A percentile compares a stretch with the other conserved stretches of the same genome.
phyloP scores from a whole-genome alignment of 2,329 filamentous ascomycete genomes.

The Stachybotrys echinatus region DNA sequence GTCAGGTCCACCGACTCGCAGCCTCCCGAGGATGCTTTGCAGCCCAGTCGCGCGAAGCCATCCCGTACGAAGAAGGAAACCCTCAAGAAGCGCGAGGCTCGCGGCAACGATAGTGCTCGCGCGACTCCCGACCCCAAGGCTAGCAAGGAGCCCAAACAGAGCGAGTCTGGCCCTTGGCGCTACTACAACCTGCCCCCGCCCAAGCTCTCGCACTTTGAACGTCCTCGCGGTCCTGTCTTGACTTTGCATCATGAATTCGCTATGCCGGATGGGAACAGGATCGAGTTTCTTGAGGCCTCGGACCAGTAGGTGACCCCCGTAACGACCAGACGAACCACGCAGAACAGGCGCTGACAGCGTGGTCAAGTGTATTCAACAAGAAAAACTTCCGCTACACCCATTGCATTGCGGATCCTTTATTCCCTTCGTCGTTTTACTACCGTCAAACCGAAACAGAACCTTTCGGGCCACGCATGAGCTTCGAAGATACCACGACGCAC shows the following conservation, averaged over 20 bases:
- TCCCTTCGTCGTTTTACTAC: slow-evolving; percentile 84
- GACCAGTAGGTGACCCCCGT: slow-evolving; percentile 41
- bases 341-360: slow-evolving; percentile 3
- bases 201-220: slow-evolving; percentile 56
- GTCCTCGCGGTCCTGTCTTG: slow-evolving; percentile 52
- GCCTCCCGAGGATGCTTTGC: slow-evolving; percentile 38
- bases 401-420: slow-evolving; percentile 83
- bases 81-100: slow-evolving; percentile 58
- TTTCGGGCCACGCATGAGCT: slow-evolving; percentile 79
- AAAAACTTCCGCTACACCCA: slow-evolving; percentile 82
- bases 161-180: slow-evolving; percentile 47
- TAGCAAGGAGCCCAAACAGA: slow-evolving; percentile 29
- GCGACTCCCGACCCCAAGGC: slow-evolving; percentile 52
- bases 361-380: slow-evolving; percentile 53
- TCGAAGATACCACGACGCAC: slow-evolving; percentile 83
- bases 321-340: too few species aligned
- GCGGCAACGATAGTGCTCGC: slow-evolving; percentile 42
- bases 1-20: slow-evolving; percentile 30
- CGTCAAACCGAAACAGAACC: slow-evolving; percentile 83
- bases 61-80: slow-evolving; percentile 58
- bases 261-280: slow-evolving; percentile 40
- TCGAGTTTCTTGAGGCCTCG: slow-evolving; percentile 58
- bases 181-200: slow-evolving; percentile 61
- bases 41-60: slow-evolving; percentile 29
- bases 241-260: slow-evolving; percentile 49